Evolutionary conservation across 2,329 filamentous ascomycete species (phyloP), one percentile per base, ranked within the genome.

Genomic region (Aureobasidium sp.): DNA sequence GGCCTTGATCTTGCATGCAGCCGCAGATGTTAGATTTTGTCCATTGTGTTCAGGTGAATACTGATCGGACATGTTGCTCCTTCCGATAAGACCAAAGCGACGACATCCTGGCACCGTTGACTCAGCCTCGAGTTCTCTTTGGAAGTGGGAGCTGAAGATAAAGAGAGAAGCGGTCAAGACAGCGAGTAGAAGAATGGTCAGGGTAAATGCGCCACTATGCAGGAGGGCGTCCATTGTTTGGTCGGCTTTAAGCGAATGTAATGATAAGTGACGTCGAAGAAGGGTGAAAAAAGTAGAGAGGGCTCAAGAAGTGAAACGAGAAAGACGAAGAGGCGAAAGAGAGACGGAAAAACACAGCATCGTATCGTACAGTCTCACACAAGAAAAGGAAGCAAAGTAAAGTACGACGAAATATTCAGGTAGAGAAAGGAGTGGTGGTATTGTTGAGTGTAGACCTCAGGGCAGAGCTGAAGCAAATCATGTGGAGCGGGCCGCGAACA

Each of bases 1-100:
- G 61, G 88, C 89, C 72, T 90, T 86, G 52, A 88, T 76, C 39
- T 39, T 59, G 32, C 41, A 53, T n/a, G 21, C 13, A 11, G 55
- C n/a, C 1, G 32, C 34, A 21, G 47, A 47, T 10, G 48, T 42
- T n/a, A 55, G 34, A 25, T 41, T 54, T 6, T 59, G 13, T 39
- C 61, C 54, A 30, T 66, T 61, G 8, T 63, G 45, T 25, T 63
- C 67, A 4, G 37, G 16, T 32, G 52, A 55, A 32, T 62, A 60
- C 34, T 69, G 67, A 29, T 70, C 63, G 7, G 66, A 52, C n/a
- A 71, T 64, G 44, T 70, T 70, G 39, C 65, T 70, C 7, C 54
- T 57, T 2, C 62, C 63, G 11, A 61, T 36, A 3, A 70, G 63
- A 2, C 69, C 69, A 42, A 69, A 52, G 10, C 66, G 67, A 27